Base-by-base conservation (phyloP, 306 rosid species). In the Gleditsia sinensis region DNA sequence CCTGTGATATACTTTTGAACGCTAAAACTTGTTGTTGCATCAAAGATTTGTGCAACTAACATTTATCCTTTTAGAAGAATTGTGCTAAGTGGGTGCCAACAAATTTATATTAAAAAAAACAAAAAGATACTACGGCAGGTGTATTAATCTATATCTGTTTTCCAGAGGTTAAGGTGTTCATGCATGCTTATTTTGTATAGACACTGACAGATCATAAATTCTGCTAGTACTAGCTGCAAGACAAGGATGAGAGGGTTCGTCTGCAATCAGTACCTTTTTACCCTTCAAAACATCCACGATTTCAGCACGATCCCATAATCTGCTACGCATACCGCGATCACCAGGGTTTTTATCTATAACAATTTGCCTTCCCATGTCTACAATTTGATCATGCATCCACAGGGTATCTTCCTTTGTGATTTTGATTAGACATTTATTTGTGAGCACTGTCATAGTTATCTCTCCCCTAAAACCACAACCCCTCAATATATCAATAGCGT, bases 321-420 rank as follows among this genome's bases (percentile, higher is more conserved):
- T 78, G 54, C 89, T 84, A 9, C 85, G 84, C 60, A 32, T 32
- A 56, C 79, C 76, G 3, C 83, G 75, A 71, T 84, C 63, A 2
- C 14, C 19, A 14, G 60, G 13, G 23, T 45, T 46, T 57, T 78
- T 78, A 4, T 59, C 10, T 10, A 1, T 30, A 74, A 84, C 88
- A 48, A 89, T 84, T 58, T 89, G 89, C 62, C 85, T 78, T 34
- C 91, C 94, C 91, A 86, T 84, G 73, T 86, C 91, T 71, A 89
- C 83, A 71, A 89, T 34, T 56, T 84, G 91, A 69, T 89, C 94
- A 16, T 89, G 94, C 88, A 89, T 76, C 89, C 89, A 86, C 48
- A 89, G 0, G 0, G 42, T 28, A 13, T 30, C 30, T 23, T 76
- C 79, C n/a, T 3, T 25, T 19, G 30, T 53, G 32, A 86, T 63